Evolutionary conservation across 208 protist species (phyloP).

Genomic region (Naegleria lovaniensis): DNA sequence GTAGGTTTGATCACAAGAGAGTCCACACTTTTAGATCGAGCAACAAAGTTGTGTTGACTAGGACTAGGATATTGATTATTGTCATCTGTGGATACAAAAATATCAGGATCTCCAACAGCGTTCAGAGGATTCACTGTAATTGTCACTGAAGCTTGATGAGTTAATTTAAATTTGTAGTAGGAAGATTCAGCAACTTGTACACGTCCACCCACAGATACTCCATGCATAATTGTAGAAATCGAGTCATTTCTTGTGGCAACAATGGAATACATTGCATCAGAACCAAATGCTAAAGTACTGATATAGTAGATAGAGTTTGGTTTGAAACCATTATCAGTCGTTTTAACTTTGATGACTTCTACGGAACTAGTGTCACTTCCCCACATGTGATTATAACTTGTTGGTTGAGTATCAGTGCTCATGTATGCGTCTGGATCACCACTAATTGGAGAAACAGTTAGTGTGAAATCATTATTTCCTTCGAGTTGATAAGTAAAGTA

Average conservation of each 20-base stretch:
- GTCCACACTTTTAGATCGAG: background rate
- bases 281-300: background rate
- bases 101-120: background rate
- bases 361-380: background rate
- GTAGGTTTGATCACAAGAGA: background rate
- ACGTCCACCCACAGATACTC: background rate
- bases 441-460: background rate
- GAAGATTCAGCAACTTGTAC: background rate
- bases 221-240: background rate
- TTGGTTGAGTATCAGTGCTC: background rate
- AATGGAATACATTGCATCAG: background rate
- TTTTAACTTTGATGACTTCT: background rate
- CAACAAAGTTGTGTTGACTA: background rate
- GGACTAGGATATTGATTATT: background rate
- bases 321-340: background rate
- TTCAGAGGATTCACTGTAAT: background rate
- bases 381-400: background rate
- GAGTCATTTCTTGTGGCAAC: background rate
- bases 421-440: conserved; percentile 6
- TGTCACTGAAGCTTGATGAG: background rate
- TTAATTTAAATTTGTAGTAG: conserved; percentile 5
- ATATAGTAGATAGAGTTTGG: background rate
- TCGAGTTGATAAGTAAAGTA: conserved; percentile 9
- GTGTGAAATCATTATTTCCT: background rate
- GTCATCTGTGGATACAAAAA: background rate